Base-by-base conservation (phyloP, 805 yeast species). In the Lachancea cidri region DNA sequence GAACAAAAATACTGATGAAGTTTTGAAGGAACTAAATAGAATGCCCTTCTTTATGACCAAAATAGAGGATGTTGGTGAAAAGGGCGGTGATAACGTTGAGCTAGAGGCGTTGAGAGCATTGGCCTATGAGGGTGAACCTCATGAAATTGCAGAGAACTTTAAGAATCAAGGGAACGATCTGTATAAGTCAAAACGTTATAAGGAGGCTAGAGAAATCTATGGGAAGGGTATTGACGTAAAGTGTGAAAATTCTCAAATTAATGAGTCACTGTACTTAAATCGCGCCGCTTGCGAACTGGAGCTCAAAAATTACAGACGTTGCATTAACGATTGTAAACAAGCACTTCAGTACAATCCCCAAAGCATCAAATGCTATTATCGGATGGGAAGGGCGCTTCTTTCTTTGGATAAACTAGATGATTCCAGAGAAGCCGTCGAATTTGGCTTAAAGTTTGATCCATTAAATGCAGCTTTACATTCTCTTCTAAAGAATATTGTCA, bases 81-180 rank as follows among this genome's bases (percentile, higher is more conserved):
- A 74, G 4, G 86, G 85, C 35, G 91, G 88, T 24, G 83, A 79
- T 33, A 86, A 85, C 55, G 57, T 71, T 4, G 81, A 78, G 38
- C 65, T 93, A 14, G 98, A 91, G 57, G 98, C 98, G 0, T 71
- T 93, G 43, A 83, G 82, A 57, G 91, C 96, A 4, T 68, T 93
- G 51, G 96, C 94, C 0, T 88, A 86, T 57, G 98, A 93, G 37
- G 98, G 98, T 34, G 95, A 87, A 48, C 96, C 97, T 0, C 81
- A 83, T 54, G 98, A 93, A 56, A 70, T 88, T 27, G 97, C 97
- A 3, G 72, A 77, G 17, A 89, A 88, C 56, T 93, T 89, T 68
- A 87, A 88, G 48, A 81, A 76, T 46, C 97, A 91, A 58, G 99
- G 98, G 4, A 93, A 94, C 60, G 97, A 87, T 13, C 75, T 85